Evolutionary conservation across 257 asterid genomes (phyloP), one percentile per base, ranked within the genome.

Genomic region (Solanum clarkiae): DNA sequence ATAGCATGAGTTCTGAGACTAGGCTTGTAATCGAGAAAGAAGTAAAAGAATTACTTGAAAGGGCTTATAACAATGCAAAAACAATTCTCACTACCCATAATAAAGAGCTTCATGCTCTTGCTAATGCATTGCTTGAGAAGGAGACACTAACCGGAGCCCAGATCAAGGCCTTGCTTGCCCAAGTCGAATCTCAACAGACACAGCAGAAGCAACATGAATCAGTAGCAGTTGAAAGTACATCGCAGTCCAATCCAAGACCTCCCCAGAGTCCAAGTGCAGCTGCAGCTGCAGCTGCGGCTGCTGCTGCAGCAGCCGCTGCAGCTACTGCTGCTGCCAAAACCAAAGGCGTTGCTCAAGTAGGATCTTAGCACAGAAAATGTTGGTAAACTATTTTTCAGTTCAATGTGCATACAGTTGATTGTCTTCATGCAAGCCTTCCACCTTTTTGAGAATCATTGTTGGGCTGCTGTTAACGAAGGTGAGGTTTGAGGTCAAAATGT

Each of bases 1-100:
- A 90, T 91, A 95, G 98, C 89, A 93, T 95, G 98, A 95, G 98
- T 91, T 92, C 98, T 1, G 97, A 95, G 87, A 94, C 97, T 14
- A 91, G 98, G 88, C 94, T 93, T 8, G 88, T 93, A 5, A 92
- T 95, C 13, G 98, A 93, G 87, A 84, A 84, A 74, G 98, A 94
- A 89, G 98, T 95, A 42, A 91, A 71, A 86, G 92, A 89, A 14
- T 75, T 95, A 9, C 63, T 95, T 45, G 98, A 89, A 18, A 90
- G 85, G 84, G 98, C 98, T 9, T 94, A 95, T 77, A 88, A 89
- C 84, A 95, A 95, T 14, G 97, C 97, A 0, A 95, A 93, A 75
- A 65, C 42, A 10, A 94, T 95, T 81, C 92, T 95, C 16, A 88
- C 91, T 18, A 87, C 91, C n/a, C 94, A 90, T 62, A 86, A 87